These are phyloP conservation scores for Rugonectria rugulosa DNA, from an alignment of 2,329 filamentous ascomycete species.

Conservation along the genomic window DNA sequence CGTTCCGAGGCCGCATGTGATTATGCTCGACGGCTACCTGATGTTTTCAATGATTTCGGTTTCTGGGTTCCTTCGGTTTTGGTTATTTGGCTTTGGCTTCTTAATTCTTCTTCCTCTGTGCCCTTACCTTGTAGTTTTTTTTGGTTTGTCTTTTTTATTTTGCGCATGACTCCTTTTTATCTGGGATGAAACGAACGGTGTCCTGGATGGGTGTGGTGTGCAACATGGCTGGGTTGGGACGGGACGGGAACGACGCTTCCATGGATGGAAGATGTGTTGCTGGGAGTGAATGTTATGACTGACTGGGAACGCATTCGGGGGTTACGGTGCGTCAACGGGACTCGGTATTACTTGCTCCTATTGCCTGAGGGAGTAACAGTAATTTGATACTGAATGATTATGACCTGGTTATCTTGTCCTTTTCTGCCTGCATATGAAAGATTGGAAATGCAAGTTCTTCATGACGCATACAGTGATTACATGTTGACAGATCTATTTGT, in stretches of 20 bases:
- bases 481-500: no score
- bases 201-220: no score
- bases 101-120: not conserved
- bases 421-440: no score
- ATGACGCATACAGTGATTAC: no score
- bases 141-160: not conserved
- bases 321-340: constrained; percentile 17
- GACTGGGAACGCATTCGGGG: constrained; percentile 18
- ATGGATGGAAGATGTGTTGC: constrained; percentile 20
- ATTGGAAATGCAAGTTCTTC: no score
- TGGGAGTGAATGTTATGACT: constrained; percentile 14
- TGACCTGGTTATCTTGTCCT: constrained; percentile 3
- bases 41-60: not conserved
- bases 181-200: constrained; percentile 12
- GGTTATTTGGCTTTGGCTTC: not conserved
- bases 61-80: constrained; percentile 9
- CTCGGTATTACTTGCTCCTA: constrained; percentile 16
- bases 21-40: constrained; percentile 14
- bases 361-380: not conserved
- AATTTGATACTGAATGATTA: constrained; percentile 29
- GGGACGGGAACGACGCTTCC: not conserved
- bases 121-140: constrained; percentile 12
- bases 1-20: constrained; percentile 31
- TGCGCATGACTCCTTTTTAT: constrained; percentile 5
- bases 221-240: constrained; percentile 1